Evolutionary conservation across 2,329 filamentous ascomycete genomes (phyloP).

Genomic region (Colletotrichum tabaci): DNA sequence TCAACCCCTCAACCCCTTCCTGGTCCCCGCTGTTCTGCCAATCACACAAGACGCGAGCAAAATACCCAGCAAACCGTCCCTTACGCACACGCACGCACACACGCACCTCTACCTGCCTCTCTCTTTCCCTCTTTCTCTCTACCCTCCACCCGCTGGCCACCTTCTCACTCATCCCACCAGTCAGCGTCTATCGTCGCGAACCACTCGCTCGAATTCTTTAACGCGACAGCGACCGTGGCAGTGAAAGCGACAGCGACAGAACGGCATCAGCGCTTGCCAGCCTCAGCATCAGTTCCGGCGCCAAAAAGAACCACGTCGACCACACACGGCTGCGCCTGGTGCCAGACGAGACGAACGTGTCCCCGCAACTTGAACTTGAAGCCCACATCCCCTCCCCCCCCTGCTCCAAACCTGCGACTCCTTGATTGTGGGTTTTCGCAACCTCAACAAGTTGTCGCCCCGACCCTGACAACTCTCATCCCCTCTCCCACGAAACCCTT

Average conservation of each 20-base stretch:
- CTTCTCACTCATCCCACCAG: constrained; percentile 30
- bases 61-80: constrained; percentile 29
- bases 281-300: neutral
- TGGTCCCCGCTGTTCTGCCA: constrained; percentile 17
- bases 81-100: constrained; percentile 8
- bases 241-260: neutral
- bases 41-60: constrained; percentile 31
- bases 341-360: constrained; percentile 33
- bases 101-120: too few species aligned
- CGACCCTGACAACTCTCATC: constrained; percentile 9
- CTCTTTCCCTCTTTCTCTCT: neutral
- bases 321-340: constrained; percentile 25
- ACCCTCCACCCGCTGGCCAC: constrained; percentile 22
- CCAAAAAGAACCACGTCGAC: constrained; percentile 16
- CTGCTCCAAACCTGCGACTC: constrained; percentile 41
- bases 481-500: constrained; percentile 12
- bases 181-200: constrained; percentile 27
- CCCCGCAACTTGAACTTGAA: constrained; percentile 25
- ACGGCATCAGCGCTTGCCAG: neutral
- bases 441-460: constrained; percentile 36
- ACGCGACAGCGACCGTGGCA: constrained; percentile 2
- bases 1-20: constrained; percentile 12
- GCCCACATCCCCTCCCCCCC: constrained; percentile 18
- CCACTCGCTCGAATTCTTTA: constrained; percentile 20
- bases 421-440: constrained; percentile 40